phyloP scores from a whole-genome alignment of 2,329 filamentous ascomycete species.

The Phialemonium atrogriseum region DNA sequence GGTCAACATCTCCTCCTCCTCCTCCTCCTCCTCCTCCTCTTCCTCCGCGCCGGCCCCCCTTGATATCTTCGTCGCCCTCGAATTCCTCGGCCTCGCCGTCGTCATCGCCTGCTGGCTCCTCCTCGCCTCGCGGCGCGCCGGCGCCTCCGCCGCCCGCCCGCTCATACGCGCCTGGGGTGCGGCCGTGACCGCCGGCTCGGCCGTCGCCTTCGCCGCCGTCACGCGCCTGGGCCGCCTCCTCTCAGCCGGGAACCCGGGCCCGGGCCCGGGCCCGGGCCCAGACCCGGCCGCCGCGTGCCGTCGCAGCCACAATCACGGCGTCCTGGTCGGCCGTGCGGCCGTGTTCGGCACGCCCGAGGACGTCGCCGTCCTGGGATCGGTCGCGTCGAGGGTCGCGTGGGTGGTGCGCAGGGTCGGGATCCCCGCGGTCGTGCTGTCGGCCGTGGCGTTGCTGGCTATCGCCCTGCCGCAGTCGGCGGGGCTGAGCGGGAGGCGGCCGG shows the following conservation, averaged over 20 bases:
- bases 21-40: neutral
- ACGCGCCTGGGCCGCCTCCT: neutral
- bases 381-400: constrained; percentile 1
- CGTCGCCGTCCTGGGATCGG: neutral
- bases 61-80: constrained; percentile 10
- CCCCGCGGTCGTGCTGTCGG: constrained; percentile 1
- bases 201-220: constrained; percentile 6
- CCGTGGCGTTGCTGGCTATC: neutral
- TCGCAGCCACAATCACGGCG: too few relatives aligned
- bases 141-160: constrained; percentile 7
- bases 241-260: neutral
- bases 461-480: neutral
- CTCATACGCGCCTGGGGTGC: constrained; percentile 9
- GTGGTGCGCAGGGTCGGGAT: constrained; percentile 2
- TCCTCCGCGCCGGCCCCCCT: neutral
- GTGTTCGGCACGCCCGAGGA: neutral
- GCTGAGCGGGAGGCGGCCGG: neutral
- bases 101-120: constrained; percentile 9
- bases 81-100: constrained; percentile 8
- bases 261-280: neutral
- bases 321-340: neutral
- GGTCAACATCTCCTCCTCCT: neutral
- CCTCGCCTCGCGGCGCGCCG: constrained; percentile 6
- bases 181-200: constrained; percentile 5
- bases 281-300: too few relatives aligned